These are phyloP conservation scores for Gnetum montanum DNA, from an alignment of 75 land plant species.

Conservation along the genomic window DNA sequence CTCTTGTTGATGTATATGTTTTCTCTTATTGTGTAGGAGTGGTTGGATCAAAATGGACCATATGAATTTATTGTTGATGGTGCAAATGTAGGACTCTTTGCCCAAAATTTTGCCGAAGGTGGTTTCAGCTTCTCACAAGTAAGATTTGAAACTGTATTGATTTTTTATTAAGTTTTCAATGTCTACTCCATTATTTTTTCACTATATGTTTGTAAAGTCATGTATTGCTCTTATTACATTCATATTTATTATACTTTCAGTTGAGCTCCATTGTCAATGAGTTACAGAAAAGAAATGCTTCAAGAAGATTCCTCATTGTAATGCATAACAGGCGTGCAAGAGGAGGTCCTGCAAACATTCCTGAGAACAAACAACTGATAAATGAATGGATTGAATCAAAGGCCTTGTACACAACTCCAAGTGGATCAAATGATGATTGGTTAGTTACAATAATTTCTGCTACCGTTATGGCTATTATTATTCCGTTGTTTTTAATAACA, in stretches of 20 bases:
- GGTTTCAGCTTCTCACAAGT: conserved; percentile 25
- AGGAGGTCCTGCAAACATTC: conserved; percentile 29
- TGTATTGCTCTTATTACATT: no score
- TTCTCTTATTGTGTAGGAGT: conserved; percentile 22
- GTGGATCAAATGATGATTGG: conserved; percentile 98
- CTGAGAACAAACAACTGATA: conserved; percentile 34
- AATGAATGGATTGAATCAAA: conserved; percentile 41
- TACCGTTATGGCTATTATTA: no score
- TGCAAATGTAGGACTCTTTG: conserved; percentile 54
- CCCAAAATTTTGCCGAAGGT: conserved; percentile 21
- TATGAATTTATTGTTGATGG: conserved; percentile 73
- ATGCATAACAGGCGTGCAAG: conserved; percentile 58
- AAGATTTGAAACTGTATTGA: not conserved
- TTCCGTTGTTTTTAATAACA: no score
- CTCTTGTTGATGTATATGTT: not conserved
- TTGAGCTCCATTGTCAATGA: conserved; percentile 46
- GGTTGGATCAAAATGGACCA: conserved; percentile 53
- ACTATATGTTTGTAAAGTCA: no score
- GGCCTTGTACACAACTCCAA: conserved; percentile 71
- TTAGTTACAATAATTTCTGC: no score
- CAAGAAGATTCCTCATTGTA: conserved; percentile 53
- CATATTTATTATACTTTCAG: conserved; percentile 18
- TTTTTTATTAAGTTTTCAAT: not conserved
- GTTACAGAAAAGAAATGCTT: conserved; percentile 21
- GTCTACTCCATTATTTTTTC: no score